Percentiles rank a stretch among this genome's conserved stretches.
Conservation (phyloP, 345 rosid species). For the Brassica nigra region DNA sequence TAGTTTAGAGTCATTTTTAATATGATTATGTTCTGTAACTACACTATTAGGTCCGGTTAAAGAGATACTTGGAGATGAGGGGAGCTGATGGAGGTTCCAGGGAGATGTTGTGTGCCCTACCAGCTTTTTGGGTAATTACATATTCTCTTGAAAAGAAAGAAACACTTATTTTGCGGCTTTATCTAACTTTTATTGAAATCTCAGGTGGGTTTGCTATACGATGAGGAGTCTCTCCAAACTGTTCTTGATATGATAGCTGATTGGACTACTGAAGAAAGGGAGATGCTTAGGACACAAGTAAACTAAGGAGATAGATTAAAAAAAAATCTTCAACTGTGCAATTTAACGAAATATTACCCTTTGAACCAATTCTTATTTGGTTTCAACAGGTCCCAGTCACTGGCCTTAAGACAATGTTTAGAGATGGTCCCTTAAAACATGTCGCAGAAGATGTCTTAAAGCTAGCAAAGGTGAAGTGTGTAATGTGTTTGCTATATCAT, state of each 20-base stretch:
- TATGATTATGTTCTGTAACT: conserved; percentile 8
- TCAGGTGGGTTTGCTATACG: conserved; percentile 86
- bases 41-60: conserved; percentile 70
- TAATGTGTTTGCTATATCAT: neutral
- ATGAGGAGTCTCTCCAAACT: conserved; percentile 75
- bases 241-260: conserved; percentile 71
- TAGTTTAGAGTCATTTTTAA: neutral
- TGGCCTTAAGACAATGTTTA: conserved; percentile 79
- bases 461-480: conserved; percentile 60
- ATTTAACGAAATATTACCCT: neutral
- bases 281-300: conserved; percentile 61
- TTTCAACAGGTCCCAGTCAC: conserved; percentile 66
- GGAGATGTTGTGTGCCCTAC: conserved; percentile 91
- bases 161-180: neutral
- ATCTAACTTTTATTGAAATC: conserved; percentile 9
- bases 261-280: conserved; percentile 82
- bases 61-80: conserved; percentile 97
- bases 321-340: neutral
- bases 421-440: conserved; percentile 60
- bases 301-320: conserved; percentile 33
- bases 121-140: conserved; percentile 89
- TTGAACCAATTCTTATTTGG: neutral
- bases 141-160: neutral
- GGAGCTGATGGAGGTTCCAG: conserved; percentile 99
- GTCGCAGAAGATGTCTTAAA: conserved; percentile 74